Base-by-base conservation (phyloP, 306 rosid species). In the Abrus pulchellus region DNA sequence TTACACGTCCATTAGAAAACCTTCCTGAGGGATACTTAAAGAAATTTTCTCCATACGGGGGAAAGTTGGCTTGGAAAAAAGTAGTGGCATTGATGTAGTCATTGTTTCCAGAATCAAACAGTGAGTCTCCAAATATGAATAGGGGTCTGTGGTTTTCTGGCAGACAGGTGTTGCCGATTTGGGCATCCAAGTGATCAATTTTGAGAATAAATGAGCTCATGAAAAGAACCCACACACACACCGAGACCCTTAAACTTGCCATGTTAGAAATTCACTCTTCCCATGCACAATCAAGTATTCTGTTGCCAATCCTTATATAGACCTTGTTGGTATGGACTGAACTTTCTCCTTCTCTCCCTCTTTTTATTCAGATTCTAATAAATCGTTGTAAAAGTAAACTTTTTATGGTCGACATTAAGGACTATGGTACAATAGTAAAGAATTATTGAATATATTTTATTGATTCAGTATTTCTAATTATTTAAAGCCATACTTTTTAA, bases 41-140 rank as follows among this genome's bases (percentile, higher is more conserved):
- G 85, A 68, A 81, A 40, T 81, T 78, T 69, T 83, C 72, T 1
- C 93, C 93, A 45, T 89, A 89, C 0, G 93, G 91, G 1, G 13
- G 36, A 5, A 3, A 83, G 40, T 87, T 87, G 2, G 86, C 72
- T 11, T 33, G 77, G 1, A 5, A 0, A 36, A 29, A 10, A 3
- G 59, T 14, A 9, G 88, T 80, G 68, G 83, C 59, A 57, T 84
- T 80, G 65, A 89, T 80, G 75, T 89, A 87, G 45, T 89, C 53
- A 60, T 92, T 89, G 72, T 89, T 92, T 34, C 94, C 97, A 6
- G 43, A 28, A 70, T 92, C 97, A 33, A 81, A 87, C 2, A 82
- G 2, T 0, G 92, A 92, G 68, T 92, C 94, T 9, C 95, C 93
- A 32, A 92, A 92, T 44, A 89, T 34, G 78, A 86, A 88, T 32